Evolutionary conservation across 2,329 filamentous ascomycete genomes (phyloP), one percentile per base, ranked within the genome.

Genomic region (Purpureocillium takamizusanense): DNA sequence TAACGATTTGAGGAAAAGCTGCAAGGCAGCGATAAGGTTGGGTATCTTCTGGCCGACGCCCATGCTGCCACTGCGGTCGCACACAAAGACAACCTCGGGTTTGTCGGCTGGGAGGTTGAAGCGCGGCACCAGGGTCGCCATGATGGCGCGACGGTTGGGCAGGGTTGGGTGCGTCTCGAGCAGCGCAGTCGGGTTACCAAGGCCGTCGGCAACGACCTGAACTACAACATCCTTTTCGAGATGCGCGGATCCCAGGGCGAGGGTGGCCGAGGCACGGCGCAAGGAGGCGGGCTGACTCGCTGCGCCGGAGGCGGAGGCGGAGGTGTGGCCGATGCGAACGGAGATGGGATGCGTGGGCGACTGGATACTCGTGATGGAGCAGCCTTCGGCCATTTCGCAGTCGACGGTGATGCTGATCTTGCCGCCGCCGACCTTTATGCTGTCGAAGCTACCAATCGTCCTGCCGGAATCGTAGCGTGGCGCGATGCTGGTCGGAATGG

Each of bases 1-100:
- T 2, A 85, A 61, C 0, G 77, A 82, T 51, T 80, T 81, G 40
- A 84, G 60, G 47, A 84, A 83, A 16, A 83, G 62, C 5, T 71
- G 67, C 16, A 84, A 61, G 1, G 78, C 78, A 1, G 67, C 58
- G 17, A 67, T 60, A 3, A 81, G 63, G 25, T 76, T 68, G 1
- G 47, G 44, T 2, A 82, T 81, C 30, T 70, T 73, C 1, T 56
- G 51, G 1, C 33, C 27, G 3, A 54, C 54, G 0, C 31, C 18
- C 80, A 83, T 83, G 42, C 78, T 83, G 0, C 80, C 81, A 40
- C 79, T 84, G 37, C 81, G 72, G 53, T 88, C 83, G 39, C 78
- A 81, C 4, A 88, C 61, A 46, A 88, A 86, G 14, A 87, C 74
- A 16, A 88, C 70, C 51, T 88, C 83, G 4, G 67, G 65, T 38